Evolutionary conservation across 257 asterid species (phyloP), one percentile per base, ranked within the genome.

Genomic region (Coffea eugenioides): DNA sequence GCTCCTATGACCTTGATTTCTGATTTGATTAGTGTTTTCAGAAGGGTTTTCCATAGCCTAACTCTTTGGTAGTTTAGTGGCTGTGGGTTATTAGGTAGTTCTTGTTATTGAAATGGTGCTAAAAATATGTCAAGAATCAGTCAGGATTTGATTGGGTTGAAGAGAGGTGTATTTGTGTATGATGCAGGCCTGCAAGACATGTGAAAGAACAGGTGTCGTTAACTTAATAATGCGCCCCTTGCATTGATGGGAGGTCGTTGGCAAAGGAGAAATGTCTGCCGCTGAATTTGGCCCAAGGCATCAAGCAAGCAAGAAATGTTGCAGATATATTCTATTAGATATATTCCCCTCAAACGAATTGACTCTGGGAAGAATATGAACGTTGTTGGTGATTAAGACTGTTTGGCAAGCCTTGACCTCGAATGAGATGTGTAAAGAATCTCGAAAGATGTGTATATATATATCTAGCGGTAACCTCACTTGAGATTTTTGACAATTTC

Each of bases 231-330:
- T 66, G 61, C 49, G 87, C 13, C 84, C 76, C 84, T 73, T 72
- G 1, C 41, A 36, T 18, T 20, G 46, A 65, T 85, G 94, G 86
- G 85, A 77, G 81, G 94, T 45, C 87, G 84, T 82, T 76, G 76
- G 7, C 14, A 14, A 74, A 78, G 66, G 73, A 56, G 71, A 45
- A 45, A 43, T 81, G 43, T 18, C 69, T 73, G 84, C 95, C 92
- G 78, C 82, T 84, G 62, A 87, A 87, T 82, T 88, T 83, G 93
- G 90, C 18, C 16, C 13, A n/a, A 46, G 80, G 90, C 86, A 80
- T 87, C 79, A 62, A n/a, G 25, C 51, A 12, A 25, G 56, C 79
- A 23, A 39, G 54, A 61, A 25, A 57, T 14, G 41, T 11, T 71
- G 39, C 2, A 10, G 54, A 41, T 41, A 5, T 0, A 31, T 31